Conservation (phyloP, 2,329 filamentous ascomycete genomes). For the Aspergillus spinulosporus region DNA sequence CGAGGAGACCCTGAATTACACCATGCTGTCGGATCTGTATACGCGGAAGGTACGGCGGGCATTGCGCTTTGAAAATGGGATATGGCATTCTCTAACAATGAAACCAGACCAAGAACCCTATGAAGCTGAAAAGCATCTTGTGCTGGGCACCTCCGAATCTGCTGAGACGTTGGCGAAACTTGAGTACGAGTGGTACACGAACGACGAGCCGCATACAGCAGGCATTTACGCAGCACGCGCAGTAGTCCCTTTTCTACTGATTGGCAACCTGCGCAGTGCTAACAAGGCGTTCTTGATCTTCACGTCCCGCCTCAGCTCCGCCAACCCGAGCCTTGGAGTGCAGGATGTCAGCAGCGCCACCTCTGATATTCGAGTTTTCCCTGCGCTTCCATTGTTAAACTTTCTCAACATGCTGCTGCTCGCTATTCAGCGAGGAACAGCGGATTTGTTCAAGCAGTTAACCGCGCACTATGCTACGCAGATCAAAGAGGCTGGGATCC, state of each 20-base stretch:
- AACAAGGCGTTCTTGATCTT: slow-evolving; percentile 79
- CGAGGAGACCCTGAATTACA: slow-evolving; percentile 93
- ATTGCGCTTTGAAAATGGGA: background rate
- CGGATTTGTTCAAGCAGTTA: slow-evolving; percentile 78
- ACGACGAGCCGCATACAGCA: slow-evolving; percentile 84
- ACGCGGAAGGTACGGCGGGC: slow-evolving; percentile 65
- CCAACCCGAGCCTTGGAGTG: slow-evolving; percentile 63
- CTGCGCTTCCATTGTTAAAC: slow-evolving; percentile 89
- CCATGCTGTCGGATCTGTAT: slow-evolving; percentile 83
- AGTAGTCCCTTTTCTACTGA: slow-evolving; percentile 84
- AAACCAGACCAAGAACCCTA: slow-evolving; percentile 77
- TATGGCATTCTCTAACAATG: slow-evolving; percentile 17
- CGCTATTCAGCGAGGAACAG: slow-evolving; percentile 74
- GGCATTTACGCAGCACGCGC: slow-evolving; percentile 82
- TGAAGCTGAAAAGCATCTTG: slow-evolving; percentile 87
- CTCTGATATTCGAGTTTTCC: slow-evolving; percentile 78
- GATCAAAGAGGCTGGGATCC: slow-evolving; percentile 73
- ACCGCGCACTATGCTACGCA: slow-evolving; percentile 77
- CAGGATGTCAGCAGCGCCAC: slow-evolving; percentile 77
- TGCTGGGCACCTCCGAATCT: slow-evolving; percentile 86
- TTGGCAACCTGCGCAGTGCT: slow-evolving; percentile 86
- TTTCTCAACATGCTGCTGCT: slow-evolving; percentile 84
- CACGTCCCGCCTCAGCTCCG: slow-evolving; percentile 61
- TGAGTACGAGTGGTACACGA: slow-evolving; percentile 91
- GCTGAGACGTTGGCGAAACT: slow-evolving; percentile 75